Conservation (phyloP, 1,284 basidiomycete species). For the Serendipita sp. region DNA sequence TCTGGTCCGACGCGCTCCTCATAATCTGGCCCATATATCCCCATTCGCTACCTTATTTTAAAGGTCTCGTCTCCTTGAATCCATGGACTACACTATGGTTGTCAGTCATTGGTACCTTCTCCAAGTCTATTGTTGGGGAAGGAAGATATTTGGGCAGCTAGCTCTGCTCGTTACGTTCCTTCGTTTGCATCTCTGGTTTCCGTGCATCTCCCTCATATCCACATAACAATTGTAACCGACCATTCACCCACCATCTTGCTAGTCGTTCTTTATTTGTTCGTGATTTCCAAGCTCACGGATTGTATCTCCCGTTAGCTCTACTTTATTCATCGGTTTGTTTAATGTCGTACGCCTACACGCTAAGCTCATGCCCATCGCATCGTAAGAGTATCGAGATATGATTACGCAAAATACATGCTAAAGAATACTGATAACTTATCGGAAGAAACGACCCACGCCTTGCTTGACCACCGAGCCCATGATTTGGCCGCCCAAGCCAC, state of each 20-base stretch:
- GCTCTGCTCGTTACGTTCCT: neutral
- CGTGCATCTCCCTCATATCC: neutral
- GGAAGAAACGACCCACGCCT: slow-evolving; percentile 63
- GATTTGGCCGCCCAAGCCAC: slow-evolving; percentile 66
- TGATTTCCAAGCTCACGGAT: neutral
- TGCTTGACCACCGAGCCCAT: slow-evolving; percentile 67
- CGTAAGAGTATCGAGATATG: neutral
- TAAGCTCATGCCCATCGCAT: neutral
- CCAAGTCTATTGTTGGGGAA: too few species aligned
- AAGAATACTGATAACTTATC: slow-evolving; percentile 17
- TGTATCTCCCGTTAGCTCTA: neutral
- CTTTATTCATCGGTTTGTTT: slow-evolving; percentile 3
- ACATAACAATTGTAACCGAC: neutral
- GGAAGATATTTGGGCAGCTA: neutral
- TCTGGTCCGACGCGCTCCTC: neutral
- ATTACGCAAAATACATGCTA: neutral
- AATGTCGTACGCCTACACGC: neutral
- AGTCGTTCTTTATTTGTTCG: slow-evolving; percentile 4
- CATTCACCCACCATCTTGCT: neutral
- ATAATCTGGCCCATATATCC: neutral
- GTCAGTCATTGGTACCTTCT: too few species aligned
- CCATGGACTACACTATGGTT: neutral
- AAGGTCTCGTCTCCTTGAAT: neutral
- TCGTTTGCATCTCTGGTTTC: neutral
- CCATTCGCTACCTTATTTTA: neutral